A percentile compares a stretch with the other conserved stretches of the same genome.
phyloP scores from a whole-genome alignment of 768 basidiomycete species.

The Xerocomus brunneocitrinus region DNA sequence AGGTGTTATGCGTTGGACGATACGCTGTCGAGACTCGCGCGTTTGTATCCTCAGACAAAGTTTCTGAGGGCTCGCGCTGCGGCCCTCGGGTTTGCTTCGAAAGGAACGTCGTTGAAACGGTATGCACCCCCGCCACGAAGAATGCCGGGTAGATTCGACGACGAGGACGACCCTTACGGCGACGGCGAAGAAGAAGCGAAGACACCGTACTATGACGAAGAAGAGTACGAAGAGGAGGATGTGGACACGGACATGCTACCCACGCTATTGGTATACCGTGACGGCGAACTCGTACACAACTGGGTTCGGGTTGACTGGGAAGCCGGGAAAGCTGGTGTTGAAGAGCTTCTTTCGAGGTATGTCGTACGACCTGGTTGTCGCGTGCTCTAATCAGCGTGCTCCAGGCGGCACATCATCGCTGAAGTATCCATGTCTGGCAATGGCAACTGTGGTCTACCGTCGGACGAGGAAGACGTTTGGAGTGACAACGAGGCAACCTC shows the following conservation, averaged over 20 bases:
- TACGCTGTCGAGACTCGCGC: slow-evolving; percentile 60
- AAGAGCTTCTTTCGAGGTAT: slow-evolving; percentile 63
- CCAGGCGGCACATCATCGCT: slow-evolving; percentile 27
- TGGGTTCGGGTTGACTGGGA: slow-evolving; percentile 91
- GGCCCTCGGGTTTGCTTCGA: slow-evolving; percentile 65
- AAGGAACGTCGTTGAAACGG: slow-evolving; percentile 18
- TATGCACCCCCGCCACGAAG: slow-evolving; percentile 1
- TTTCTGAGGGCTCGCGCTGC: slow-evolving; percentile 80
- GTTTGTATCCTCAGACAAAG: slow-evolving; percentile 66
- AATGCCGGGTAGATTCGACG: slow-evolving; percentile 31
- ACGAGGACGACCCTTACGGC: slow-evolving; percentile 50
- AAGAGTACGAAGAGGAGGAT: slow-evolving; percentile 51
- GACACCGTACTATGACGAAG: slow-evolving; percentile 33
- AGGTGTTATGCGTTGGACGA: slow-evolving; percentile 72
- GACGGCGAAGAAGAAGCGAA: slow-evolving; percentile 32
- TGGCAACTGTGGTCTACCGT: slow-evolving; percentile 45
- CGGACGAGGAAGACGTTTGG: slow-evolving; percentile 50
- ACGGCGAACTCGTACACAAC: slow-evolving; percentile 78
- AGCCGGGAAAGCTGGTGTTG: slow-evolving; percentile 60
- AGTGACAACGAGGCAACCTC: slow-evolving; percentile 44
- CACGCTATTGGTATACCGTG: slow-evolving; percentile 72
- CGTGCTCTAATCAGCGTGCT: background rate
- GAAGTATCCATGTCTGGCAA: slow-evolving; percentile 18
- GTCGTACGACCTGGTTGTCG: background rate
- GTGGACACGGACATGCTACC: slow-evolving; percentile 80